phyloP scores from a whole-genome alignment of 495 filamentous ascomycete genomes.

The Amniculicola lignicola region DNA sequence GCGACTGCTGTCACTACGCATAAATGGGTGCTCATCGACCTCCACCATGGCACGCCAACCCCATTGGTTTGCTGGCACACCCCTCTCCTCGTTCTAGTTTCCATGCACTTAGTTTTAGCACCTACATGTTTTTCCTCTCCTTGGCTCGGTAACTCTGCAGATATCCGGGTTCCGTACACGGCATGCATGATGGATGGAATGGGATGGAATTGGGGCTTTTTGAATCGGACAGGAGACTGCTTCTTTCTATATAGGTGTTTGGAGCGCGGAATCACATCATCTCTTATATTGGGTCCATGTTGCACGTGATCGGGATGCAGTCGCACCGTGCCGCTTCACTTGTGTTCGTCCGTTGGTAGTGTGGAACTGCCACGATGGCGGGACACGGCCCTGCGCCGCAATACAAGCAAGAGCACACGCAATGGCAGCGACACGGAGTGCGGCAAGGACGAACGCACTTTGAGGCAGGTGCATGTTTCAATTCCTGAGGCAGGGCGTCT shows the following conservation, averaged over 20 bases:
- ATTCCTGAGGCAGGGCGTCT: not conserved
- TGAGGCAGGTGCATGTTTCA: not conserved
- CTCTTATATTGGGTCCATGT: no score
- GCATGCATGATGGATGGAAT: slow-evolving; percentile 5
- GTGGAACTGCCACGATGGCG: no score
- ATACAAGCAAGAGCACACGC: not conserved
- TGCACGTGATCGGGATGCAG: no score
- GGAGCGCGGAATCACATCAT: slow-evolving; percentile 2
- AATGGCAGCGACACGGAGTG: not conserved
- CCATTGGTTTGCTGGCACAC: no score
- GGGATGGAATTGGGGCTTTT: not conserved
- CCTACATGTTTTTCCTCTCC: not conserved
- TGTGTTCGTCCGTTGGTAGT: no score
- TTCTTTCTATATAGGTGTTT: slow-evolving; percentile 7
- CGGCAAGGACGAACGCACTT: not conserved
- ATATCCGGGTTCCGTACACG: slow-evolving; percentile 1
- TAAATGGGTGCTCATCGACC: no score
- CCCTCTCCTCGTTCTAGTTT: no score
- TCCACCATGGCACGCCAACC: no score
- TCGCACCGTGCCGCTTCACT: no score
- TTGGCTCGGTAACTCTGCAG: not conserved
- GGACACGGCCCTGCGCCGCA: not conserved
- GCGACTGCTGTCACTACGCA: no score
- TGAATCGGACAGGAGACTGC: not conserved
- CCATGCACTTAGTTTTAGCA: not conserved